Evolutionary conservation across 192 early-diverging fungal species (phyloP).

Genomic region (Coemansia pectinata): DNA sequence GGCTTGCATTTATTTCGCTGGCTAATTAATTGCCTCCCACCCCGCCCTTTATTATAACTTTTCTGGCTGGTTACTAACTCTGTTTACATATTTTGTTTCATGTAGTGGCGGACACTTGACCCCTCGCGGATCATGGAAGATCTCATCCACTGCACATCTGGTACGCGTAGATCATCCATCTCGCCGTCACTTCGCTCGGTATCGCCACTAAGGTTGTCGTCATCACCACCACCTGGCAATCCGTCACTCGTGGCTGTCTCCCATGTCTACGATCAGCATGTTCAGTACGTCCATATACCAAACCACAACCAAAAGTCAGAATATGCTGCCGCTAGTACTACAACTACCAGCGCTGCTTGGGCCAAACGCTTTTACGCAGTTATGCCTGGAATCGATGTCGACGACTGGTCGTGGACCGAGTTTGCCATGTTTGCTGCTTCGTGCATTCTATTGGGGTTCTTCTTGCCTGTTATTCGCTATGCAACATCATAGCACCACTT

Average conservation of each 20-base stretch:
- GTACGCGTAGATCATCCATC: conserved; percentile 30
- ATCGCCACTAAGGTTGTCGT: conserved; percentile 6
- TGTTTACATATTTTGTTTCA: neutral
- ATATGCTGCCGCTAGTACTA: neutral
- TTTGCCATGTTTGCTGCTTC: conserved; percentile 44
- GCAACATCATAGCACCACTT: conserved; percentile 4
- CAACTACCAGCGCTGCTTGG: conserved; percentile 1
- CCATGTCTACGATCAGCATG: conserved; percentile 15
- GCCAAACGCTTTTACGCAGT: conserved; percentile 38
- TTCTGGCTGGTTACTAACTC: neutral
- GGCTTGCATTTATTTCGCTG: neutral
- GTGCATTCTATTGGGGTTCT: conserved; percentile 40
- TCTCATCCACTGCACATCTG: conserved; percentile 43
- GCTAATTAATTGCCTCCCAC: conserved; percentile 7
- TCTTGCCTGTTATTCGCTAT: conserved; percentile 37
- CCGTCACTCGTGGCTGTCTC: conserved; percentile 37
- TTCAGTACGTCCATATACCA: neutral
- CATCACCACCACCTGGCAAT: conserved; percentile 3
- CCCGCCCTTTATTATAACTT: neutral
- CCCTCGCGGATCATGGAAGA: conserved; percentile 55
- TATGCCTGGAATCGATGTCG: conserved; percentile 45
- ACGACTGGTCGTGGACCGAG: conserved; percentile 53
- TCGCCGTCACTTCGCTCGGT: conserved; percentile 35
- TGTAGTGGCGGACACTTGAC: conserved; percentile 53
- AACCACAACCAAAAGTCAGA: conserved; percentile 18